Conservation (phyloP, 441 rosid genomes). For the Jatropha multifida region DNA sequence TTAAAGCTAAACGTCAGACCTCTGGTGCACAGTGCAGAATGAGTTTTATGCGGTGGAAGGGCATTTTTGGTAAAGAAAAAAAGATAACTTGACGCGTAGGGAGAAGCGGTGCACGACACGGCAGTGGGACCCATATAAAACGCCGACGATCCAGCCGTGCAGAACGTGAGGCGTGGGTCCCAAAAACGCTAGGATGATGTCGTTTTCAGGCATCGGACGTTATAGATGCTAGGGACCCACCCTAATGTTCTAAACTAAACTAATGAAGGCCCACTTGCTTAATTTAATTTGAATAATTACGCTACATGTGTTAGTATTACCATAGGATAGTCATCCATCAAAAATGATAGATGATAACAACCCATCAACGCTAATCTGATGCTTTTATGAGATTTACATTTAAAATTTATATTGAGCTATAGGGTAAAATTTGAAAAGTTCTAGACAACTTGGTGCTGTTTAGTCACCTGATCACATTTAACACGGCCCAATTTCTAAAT, state of each 20-base stretch:
- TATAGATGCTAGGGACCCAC: slow-evolving; percentile 10
- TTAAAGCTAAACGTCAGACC: background rate
- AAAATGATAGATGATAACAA: background rate
- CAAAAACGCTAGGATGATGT: slow-evolving; percentile 5
- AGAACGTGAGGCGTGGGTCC: slow-evolving; percentile 47
- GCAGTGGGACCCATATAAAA: slow-evolving; percentile 13
- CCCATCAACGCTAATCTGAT: background rate
- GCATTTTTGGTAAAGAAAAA: background rate
- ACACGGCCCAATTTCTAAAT: too few relatives aligned
- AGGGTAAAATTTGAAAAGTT: too few relatives aligned
- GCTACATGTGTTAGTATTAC: too few relatives aligned
- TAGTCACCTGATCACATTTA: too few relatives aligned
- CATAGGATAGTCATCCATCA: too few relatives aligned
- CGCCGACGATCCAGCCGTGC: slow-evolving; percentile 40
- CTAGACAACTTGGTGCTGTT: too few relatives aligned
- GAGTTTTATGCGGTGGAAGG: slow-evolving; percentile 12
- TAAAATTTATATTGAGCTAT: too few relatives aligned
- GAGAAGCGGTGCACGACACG: slow-evolving; percentile 31
- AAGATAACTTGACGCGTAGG: background rate
- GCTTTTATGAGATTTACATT: too few relatives aligned
- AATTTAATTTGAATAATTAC: too few relatives aligned
- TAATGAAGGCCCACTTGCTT: too few relatives aligned
- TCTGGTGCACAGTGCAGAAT: too few relatives aligned
- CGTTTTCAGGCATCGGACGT: slow-evolving; percentile 12
- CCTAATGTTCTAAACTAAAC: background rate